phyloP scores from a whole-genome alignment of 192 early-diverging fungal species.

The Coemansia sp. region DNA sequence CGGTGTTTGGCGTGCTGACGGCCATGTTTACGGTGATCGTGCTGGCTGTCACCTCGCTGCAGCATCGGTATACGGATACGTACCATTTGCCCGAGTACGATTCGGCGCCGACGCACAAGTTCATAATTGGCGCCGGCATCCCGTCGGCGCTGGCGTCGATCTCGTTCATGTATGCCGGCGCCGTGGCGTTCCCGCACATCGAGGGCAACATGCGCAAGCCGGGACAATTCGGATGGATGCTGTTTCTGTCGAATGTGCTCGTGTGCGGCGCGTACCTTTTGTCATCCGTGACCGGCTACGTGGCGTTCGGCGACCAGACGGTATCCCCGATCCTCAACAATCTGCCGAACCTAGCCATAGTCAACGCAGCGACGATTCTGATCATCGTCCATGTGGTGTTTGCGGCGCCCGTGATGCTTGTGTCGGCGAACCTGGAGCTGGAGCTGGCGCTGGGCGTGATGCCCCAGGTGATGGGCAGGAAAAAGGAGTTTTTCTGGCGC shows the following conservation, averaged over 20 bases:
- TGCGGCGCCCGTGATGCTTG: constrained; percentile 74
- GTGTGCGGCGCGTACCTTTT: constrained; percentile 69
- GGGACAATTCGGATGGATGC: constrained; percentile 63
- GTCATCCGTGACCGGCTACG: constrained; percentile 69
- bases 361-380: constrained; percentile 65
- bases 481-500: constrained; percentile 59
- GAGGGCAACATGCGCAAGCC: constrained; percentile 78
- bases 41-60: constrained; percentile 33
- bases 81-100: constrained; percentile 36
- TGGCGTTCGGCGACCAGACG: constrained; percentile 65
- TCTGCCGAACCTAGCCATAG: constrained; percentile 61
- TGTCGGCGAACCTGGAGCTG: constrained; percentile 69
- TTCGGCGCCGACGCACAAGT: constrained; percentile 41
- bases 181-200: constrained; percentile 79
- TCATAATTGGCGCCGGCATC: constrained; percentile 65
- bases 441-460: constrained; percentile 67
- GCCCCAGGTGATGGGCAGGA: constrained; percentile 52
- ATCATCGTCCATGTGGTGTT: constrained; percentile 81
- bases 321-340: constrained; percentile 69
- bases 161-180: constrained; percentile 80
- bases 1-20: constrained; percentile 68
- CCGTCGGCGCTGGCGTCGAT: constrained; percentile 76
- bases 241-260: constrained; percentile 59
- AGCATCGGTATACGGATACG: constrained; percentile 42
- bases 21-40: constrained; percentile 62